These are phyloP conservation scores for Apiotrichum sp. DNA, from an alignment of 1,284 basidiomycete genomes.

Conservation along the genomic window DNA sequence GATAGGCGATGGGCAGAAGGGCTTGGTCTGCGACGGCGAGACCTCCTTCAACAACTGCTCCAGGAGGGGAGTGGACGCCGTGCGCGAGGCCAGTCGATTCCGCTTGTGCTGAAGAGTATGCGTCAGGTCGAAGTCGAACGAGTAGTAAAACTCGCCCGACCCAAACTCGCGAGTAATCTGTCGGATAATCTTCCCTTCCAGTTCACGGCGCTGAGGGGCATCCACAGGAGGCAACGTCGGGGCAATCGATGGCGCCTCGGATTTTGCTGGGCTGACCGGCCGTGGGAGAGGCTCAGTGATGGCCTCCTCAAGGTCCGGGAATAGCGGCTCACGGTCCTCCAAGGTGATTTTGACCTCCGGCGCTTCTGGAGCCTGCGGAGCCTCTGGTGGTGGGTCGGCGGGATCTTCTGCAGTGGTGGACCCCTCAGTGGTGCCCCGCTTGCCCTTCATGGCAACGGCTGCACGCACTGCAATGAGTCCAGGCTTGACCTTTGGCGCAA, in stretches of 20 bases:
- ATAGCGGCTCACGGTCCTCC: background rate
- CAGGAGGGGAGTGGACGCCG: constrained; percentile 20
- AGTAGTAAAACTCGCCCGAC: constrained; percentile 48
- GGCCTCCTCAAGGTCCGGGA: background rate
- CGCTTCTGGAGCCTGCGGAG: background rate
- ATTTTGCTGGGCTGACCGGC: background rate
- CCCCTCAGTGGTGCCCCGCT: background rate
- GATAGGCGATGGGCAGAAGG: constrained; percentile 14
- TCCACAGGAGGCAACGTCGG: constrained; percentile 17
- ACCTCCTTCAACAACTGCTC: constrained; percentile 20
- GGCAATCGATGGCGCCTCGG: background rate
- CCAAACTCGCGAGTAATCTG: constrained; percentile 42
- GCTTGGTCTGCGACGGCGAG: constrained; percentile 11
- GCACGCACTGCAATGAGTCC: background rate
- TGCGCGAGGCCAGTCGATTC: constrained; percentile 27
- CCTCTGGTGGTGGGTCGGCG: background rate
- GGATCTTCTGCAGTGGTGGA: background rate
- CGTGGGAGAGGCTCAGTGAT: background rate
- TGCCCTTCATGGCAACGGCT: constrained; percentile 10
- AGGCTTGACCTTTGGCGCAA: constrained; percentile 24
- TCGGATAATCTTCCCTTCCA: constrained; percentile 46
- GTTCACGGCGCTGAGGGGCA: constrained; percentile 38
- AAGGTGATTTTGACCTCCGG: background rate
- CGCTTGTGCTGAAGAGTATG: constrained; percentile 50
- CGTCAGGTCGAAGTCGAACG: constrained; percentile 52